phyloP scores from a whole-genome alignment of 2,329 filamentous ascomycete genomes.

The Colletotrichum sp. region DNA sequence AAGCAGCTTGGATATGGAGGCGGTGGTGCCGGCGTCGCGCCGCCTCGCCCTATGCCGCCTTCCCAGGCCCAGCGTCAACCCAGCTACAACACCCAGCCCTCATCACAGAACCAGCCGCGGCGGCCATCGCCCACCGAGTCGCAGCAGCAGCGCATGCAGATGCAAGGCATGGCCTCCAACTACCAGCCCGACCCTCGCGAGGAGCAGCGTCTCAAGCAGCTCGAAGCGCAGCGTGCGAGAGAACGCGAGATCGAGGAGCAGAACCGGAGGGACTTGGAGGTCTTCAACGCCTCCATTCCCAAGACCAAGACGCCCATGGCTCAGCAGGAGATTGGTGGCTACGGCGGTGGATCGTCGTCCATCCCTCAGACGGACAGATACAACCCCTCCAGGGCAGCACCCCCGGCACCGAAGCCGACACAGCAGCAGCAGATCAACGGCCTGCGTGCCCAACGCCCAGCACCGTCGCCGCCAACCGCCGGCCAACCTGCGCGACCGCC shows the following conservation, averaged over 20 bases:
- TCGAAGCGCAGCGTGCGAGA: constrained; percentile 61
- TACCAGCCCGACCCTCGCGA: constrained; percentile 59
- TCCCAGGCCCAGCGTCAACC: constrained; percentile 43
- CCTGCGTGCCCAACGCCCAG: constrained; percentile 77
- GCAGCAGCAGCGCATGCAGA: constrained; percentile 59
- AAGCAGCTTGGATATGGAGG: constrained; percentile 67
- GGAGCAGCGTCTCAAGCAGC: constrained; percentile 65
- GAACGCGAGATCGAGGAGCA: constrained; percentile 67
- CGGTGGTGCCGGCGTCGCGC: constrained; percentile 64
- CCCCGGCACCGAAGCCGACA: constrained; percentile 71
- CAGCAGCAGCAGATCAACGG: constrained; percentile 60
- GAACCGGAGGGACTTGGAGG: constrained; percentile 77
- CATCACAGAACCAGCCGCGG: constrained; percentile 41
- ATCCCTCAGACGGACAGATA: constrained; percentile 67
- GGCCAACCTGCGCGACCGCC: constrained; percentile 47
- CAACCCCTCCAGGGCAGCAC: constrained; percentile 84
- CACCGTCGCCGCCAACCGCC: constrained; percentile 69
- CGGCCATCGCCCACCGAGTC: constrained; percentile 50
- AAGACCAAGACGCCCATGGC: constrained; percentile 80
- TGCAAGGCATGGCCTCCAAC: constrained; percentile 59
- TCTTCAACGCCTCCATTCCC: constrained; percentile 87
- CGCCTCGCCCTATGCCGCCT: constrained; percentile 70
- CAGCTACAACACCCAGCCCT: constrained; percentile 42
- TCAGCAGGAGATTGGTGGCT: constrained; percentile 87
- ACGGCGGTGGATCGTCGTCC: constrained; percentile 53